Evolutionary conservation across 139 green algal species (phyloP), one percentile per base, ranked within the genome.

Genomic region (Auxenochlorella pyrenoidosa): DNA sequence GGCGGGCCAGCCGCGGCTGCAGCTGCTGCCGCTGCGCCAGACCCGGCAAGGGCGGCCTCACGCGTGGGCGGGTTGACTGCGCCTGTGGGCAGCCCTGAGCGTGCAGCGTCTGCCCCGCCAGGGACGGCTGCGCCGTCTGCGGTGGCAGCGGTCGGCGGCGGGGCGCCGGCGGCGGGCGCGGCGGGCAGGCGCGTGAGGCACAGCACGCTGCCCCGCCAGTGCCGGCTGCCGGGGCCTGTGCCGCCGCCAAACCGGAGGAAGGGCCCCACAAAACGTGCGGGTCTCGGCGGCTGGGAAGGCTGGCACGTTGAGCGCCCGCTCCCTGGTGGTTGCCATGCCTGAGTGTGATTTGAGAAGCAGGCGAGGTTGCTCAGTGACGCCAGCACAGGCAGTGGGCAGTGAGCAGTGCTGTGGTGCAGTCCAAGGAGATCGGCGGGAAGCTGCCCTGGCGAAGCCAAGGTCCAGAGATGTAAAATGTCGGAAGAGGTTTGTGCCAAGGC

Each of bases 181-280:
- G 22, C 15, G 5, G n/a, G 3, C 32, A 10, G 21, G 5, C 43
- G 32, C 13, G 84, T 88, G 26, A 90, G 36, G 36, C 58, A 84
- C 4, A 90, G 47, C n/a, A 79, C 87, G 10, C 71, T 86, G 43
- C 87, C 87, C 28, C 47, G 51, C 87, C 87, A 90, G 22, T 34
- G 19, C 5, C 18, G 26, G 41, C 32, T 24, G 15, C 60, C 71
- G 8, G 87, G 87, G 30, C 70, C 82, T 65, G 51, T 88, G 38
- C 43, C 68, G 32, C 76, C 70, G 38, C 63, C 63, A 60, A 85
- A 90, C 18, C 82, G 80, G 16, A 90, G 47, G n/a, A 79, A 90
- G 41, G 87, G 87, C 28, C 87, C 87, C 18, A 59, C 72, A 58
- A 82, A 86, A n/a, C 21, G 38, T 47, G 2, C 60, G 24, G 1